phyloP scores from a whole-genome alignment of 176 grass and related monocot genomes.

The Aegilops sharonensis region DNA sequence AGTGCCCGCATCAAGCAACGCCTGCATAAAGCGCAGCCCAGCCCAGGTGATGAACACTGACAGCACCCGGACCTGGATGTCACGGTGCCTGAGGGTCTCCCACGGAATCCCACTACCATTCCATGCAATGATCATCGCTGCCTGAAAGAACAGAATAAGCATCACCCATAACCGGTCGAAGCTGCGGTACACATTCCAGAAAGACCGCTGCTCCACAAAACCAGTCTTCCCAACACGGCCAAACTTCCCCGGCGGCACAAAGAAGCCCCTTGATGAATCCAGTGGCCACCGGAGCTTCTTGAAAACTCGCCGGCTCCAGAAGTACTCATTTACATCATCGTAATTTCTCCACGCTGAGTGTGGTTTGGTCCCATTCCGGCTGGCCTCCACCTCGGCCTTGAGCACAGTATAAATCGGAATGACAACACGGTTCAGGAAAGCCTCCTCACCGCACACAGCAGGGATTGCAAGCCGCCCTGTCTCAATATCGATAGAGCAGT shows the following conservation, averaged over 20 bases:
- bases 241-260: slow-evolving; percentile 32
- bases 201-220: slow-evolving; percentile 92
- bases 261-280: slow-evolving; percentile 49
- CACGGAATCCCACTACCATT: slow-evolving; percentile 50
- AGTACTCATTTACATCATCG: slow-evolving; percentile 97
- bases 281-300: slow-evolving; percentile 69
- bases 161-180: slow-evolving; percentile 91
- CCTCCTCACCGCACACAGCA: slow-evolving; percentile 59
- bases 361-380: slow-evolving; percentile 66
- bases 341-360: slow-evolving; percentile 96
- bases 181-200: slow-evolving; percentile 96
- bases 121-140: slow-evolving; percentile 80
- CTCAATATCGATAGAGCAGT: slow-evolving; percentile 43
- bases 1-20: slow-evolving; percentile 72
- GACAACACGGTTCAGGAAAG: slow-evolving; percentile 69
- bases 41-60: slow-evolving; percentile 96
- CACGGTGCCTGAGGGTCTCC: slow-evolving; percentile 57
- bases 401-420: slow-evolving; percentile 71
- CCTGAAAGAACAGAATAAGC: slow-evolving; percentile 85
- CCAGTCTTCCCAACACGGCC: slow-evolving; percentile 86
- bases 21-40: slow-evolving; percentile 77
- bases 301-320: slow-evolving; percentile 75
- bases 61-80: slow-evolving; percentile 71
- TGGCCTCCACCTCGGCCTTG: slow-evolving; percentile 52
- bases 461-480: slow-evolving; percentile 42